These are phyloP conservation scores for Glonium stellatum DNA, from an alignment of 495 filamentous ascomycete species.

Conservation along the genomic window DNA sequence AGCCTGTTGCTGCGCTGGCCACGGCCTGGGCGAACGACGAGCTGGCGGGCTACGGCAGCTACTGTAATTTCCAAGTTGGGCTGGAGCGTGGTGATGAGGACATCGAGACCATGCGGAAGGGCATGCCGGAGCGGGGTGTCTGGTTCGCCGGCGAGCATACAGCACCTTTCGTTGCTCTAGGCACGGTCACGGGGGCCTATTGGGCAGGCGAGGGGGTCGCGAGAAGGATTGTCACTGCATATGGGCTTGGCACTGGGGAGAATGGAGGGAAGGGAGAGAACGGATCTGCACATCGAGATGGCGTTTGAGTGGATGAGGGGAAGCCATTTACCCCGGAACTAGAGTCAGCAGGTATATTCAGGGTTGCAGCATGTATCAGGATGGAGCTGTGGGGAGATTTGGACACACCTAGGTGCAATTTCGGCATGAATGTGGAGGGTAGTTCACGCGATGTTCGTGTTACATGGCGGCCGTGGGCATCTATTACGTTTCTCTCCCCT, in stretches of 20 bases:
- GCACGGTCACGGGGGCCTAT: conserved; percentile 83
- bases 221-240: conserved; percentile 48
- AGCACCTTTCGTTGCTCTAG: conserved; percentile 78
- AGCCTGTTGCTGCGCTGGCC: conserved; percentile 54
- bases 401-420: too few relatives aligned
- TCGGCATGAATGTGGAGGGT: too few relatives aligned
- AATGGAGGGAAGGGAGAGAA: conserved; percentile 8
- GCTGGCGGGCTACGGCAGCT: conserved; percentile 82
- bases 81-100: conserved; percentile 64
- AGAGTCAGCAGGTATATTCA: too few relatives aligned
- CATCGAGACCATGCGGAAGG: conserved; percentile 64
- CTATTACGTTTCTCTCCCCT: too few relatives aligned
- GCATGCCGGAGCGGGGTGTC: conserved; percentile 59
- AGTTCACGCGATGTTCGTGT: too few relatives aligned
- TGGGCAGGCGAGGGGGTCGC: conserved; percentile 84
- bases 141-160: conserved; percentile 97
- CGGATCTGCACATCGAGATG: background rate
- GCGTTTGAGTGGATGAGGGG: background rate
- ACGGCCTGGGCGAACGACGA: conserved; percentile 80
- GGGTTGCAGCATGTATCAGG: too few relatives aligned
- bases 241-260: conserved; percentile 23
- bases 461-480: too few relatives aligned
- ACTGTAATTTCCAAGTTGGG: conserved; percentile 81
- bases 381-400: too few relatives aligned
- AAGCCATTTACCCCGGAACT: background rate